Conservation (phyloP, 768 basidiomycete species). For the Coprinopsis sp. region DNA sequence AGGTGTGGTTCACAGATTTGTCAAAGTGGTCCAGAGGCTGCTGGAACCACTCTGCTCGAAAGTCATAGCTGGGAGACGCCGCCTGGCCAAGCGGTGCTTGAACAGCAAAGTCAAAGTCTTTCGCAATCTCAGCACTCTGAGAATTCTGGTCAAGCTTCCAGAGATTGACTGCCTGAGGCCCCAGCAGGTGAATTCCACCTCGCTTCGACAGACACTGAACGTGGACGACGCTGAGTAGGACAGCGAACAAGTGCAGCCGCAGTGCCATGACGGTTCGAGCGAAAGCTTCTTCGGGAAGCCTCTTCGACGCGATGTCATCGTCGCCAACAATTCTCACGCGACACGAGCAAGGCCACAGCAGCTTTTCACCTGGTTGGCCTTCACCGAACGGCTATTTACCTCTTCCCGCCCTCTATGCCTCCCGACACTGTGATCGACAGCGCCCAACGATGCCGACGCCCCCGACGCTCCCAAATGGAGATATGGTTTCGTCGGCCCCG, state of each 20-base stretch:
- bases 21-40: conserved; percentile 86
- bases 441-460: too few relatives aligned
- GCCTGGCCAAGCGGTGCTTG: not conserved
- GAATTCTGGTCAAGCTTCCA: conserved; percentile 42
- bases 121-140: conserved; percentile 15
- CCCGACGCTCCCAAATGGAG: too few relatives aligned
- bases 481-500: too few relatives aligned
- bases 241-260: not conserved
- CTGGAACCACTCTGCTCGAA: conserved; percentile 63
- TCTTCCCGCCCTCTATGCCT: too few relatives aligned
- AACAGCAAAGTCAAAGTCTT: conserved; percentile 20
- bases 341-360: too few relatives aligned
- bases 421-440: too few relatives aligned
- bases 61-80: conserved; percentile 27
- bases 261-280: too few relatives aligned
- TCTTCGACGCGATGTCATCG: too few relatives aligned
- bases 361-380: too few relatives aligned
- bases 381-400: too few relatives aligned
- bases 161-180: conserved; percentile 61
- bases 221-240: not conserved
- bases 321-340: too few relatives aligned
- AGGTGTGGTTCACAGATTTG: conserved; percentile 51
- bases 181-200: conserved; percentile 25
- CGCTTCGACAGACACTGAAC: not conserved
- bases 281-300: too few relatives aligned